Evolutionary conservation across 176 grass and related monocot genomes (phyloP).

Genomic region (Paspalum vaginatum): DNA sequence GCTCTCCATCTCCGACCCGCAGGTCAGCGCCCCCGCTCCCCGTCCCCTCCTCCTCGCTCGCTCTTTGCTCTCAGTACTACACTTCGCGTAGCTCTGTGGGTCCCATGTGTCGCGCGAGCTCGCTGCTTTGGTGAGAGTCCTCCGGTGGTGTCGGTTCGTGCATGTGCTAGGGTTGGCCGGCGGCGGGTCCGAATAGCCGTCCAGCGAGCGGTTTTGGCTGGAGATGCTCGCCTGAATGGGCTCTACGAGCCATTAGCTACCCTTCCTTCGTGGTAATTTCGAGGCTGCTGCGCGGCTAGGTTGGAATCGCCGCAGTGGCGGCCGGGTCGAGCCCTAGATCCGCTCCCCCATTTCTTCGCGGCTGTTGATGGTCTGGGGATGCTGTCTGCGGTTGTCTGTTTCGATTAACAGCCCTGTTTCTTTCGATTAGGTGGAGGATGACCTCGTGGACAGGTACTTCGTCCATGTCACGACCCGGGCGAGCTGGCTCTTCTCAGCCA

Average conservation of each 20-base stretch:
- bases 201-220: no score
- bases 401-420: conserved; percentile 14
- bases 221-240: not conserved
- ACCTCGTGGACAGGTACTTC: conserved; percentile 34
- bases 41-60: not conserved
- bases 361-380: no score
- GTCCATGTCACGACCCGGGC: not conserved
- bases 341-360: conserved; percentile 6
- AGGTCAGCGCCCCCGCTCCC: conserved; percentile 24
- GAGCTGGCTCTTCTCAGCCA: conserved; percentile 39
- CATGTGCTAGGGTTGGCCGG: conserved; percentile 45
- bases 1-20: conserved; percentile 18
- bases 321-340: conserved; percentile 50
- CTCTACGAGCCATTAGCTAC: conserved; percentile 24
- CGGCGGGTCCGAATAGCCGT: not conserved
- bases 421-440: conserved; percentile 36
- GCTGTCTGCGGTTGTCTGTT: not conserved
- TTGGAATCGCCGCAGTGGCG: conserved; percentile 28
- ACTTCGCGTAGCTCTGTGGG: not conserved
- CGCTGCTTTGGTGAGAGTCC: not conserved
- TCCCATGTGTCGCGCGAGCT: not conserved
- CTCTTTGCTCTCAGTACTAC: not conserved
- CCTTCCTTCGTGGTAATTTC: conserved; percentile 39
- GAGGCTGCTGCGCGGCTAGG: not conserved
- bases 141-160: not conserved